These are phyloP conservation scores for Trametes sanguinea DNA, from an alignment of 768 basidiomycete species.

Conservation along the genomic window DNA sequence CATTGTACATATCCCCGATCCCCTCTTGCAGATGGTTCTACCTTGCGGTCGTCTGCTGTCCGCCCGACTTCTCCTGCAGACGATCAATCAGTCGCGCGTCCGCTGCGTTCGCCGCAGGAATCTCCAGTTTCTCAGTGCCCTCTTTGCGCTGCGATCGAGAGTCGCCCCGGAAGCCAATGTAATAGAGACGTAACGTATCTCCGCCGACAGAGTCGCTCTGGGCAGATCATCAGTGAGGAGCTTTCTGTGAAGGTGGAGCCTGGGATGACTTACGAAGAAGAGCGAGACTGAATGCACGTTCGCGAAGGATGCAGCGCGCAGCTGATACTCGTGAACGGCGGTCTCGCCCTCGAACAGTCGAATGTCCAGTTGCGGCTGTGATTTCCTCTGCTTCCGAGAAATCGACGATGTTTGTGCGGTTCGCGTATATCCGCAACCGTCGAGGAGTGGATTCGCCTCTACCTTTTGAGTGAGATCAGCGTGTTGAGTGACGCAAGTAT, in stretches of 20 bases:
- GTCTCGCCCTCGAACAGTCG: slow-evolving; percentile 71
- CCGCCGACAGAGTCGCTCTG: slow-evolving; percentile 71
- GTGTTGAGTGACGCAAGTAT: slow-evolving; percentile 5
- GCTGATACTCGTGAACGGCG: slow-evolving; percentile 71
- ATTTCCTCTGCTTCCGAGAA: slow-evolving; percentile 71
- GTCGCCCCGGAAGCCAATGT: slow-evolving; percentile 83
- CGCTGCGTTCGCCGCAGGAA: slow-evolving; percentile 79
- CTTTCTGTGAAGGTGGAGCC: neutral
- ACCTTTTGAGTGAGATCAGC: slow-evolving; percentile 43
- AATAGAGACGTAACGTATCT: slow-evolving; percentile 69
- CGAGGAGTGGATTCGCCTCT: slow-evolving; percentile 75
- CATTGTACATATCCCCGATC: neutral
- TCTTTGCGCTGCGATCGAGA: slow-evolving; percentile 55
- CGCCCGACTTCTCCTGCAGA: slow-evolving; percentile 55
- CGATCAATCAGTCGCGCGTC: slow-evolving; percentile 70
- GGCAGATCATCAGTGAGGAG: neutral
- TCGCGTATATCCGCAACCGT: slow-evolving; percentile 75
- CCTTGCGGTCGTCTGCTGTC: slow-evolving; percentile 65
- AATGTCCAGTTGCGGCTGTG: slow-evolving; percentile 71
- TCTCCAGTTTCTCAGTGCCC: slow-evolving; percentile 61
- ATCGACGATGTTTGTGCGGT: slow-evolving; percentile 73
- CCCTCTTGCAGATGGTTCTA: slow-evolving; percentile 18
- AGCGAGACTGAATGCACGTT: slow-evolving; percentile 73
- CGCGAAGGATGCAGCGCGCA: slow-evolving; percentile 74
- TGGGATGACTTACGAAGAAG: slow-evolving; percentile 67